Evolutionary conservation across 1,139 yeast genomes (phyloP), one percentile per base, ranked within the genome.

Genomic region (Yamadazyma blattariae): DNA sequence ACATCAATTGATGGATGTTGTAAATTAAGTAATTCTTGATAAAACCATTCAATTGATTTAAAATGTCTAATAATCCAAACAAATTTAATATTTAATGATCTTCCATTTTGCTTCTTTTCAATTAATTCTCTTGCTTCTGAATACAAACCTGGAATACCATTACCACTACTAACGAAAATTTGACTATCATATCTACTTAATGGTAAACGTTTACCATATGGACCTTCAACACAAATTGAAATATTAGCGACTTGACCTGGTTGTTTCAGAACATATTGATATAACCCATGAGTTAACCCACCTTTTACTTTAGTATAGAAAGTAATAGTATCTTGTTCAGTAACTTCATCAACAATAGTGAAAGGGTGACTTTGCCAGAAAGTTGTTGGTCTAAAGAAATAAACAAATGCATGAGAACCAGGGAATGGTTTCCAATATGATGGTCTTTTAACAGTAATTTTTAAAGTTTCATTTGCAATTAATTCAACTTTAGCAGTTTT

Each of bases 151-250:
- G 95, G 84, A 44, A 86, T 70, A 46, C 95, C 95, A 40, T 82
- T 81, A 33, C 92, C 92, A 42, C 89, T 85, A 29, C 70, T 79
- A 35, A 83, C 48, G 32, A 83, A 64, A 14, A 82, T 54, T 3
- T 71, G 61, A 35, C 71, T 73, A 34, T 77, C 79, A 51, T 74
- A 82, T 37, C 74, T 64, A 36, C 71, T 70, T 31, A 62, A 46
- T 17, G 69, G 57, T 15, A 53, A 35, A 23, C 50, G 48, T 22
- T 48, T 45, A 25, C 73, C 73, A 40, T 67, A 67, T n/a, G 74
- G 72, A 14, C 74, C 74, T 47, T 67, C 74, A 18, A 67, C 55
- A 14, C 55, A 34, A 17, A 63, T 59, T 44, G 56, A 62, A 31
- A 67, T 58, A 27, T 40, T 35, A 16, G 70, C 65, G 25, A 48